Percentiles rank a stretch among this genome's conserved stretches.
Conservation (phyloP, 2,329 filamentous ascomycete species). For the Aschersonia sp. region DNA sequence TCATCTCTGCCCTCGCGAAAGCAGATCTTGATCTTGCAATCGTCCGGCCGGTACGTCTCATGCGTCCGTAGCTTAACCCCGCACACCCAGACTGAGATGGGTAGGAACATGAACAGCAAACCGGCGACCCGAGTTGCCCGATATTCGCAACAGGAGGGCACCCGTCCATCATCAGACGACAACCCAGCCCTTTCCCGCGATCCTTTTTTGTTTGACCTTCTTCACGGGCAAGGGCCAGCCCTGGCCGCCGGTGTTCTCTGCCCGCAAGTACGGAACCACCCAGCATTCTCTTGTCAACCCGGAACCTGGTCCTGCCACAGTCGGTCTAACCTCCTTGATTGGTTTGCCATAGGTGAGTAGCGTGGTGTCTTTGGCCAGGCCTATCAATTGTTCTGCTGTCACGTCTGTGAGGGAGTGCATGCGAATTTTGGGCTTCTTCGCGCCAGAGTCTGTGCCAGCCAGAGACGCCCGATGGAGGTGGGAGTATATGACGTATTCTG, state of each 20-base stretch:
- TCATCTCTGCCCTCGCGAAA: too few species aligned
- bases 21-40: too few species aligned
- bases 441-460: constrained; percentile 29
- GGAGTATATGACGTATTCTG: constrained; percentile 76
- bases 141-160: too few species aligned
- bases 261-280: constrained; percentile 63
- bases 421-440: constrained; percentile 53
- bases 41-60: too few species aligned
- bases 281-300: constrained; percentile 54
- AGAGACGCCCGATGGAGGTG: constrained; percentile 57
- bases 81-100: too few species aligned
- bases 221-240: constrained; percentile 80
- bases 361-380: constrained; percentile 71
- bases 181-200: constrained; percentile 60
- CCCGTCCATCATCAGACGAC: constrained; percentile 22
- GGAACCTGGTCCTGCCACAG: constrained; percentile 20
- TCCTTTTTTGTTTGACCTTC: constrained; percentile 69
- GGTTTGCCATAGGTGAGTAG: constrained; percentile 79
- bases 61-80: too few species aligned
- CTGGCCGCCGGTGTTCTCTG: constrained; percentile 48
- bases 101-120: too few species aligned
- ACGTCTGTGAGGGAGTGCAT: constrained; percentile 82
- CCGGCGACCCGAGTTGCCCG: too few species aligned
- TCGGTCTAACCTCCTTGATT: constrained; percentile 58
- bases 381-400: constrained; percentile 59